Evolutionary conservation across 78 protist genomes (phyloP).

Genomic region (Polysphondylium violaceum): DNA sequence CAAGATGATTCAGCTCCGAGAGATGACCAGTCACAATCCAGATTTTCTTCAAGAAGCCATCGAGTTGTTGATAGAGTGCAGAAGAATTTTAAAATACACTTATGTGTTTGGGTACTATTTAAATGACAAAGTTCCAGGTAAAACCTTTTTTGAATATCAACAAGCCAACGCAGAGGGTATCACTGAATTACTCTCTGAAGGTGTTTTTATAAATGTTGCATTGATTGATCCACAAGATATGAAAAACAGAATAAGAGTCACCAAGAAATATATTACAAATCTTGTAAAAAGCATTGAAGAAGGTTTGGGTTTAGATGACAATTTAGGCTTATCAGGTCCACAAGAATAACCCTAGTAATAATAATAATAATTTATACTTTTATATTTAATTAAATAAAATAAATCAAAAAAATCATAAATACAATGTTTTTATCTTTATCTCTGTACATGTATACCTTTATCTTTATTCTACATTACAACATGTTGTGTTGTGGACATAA

Average conservation of each 20-base stretch:
- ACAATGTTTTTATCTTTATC: too few species aligned
- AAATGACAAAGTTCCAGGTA: slow-evolving; percentile 24
- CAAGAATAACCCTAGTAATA: slow-evolving; percentile 36
- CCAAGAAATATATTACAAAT: slow-evolving; percentile 69
- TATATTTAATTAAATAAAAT: too few species aligned
- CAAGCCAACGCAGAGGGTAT: slow-evolving; percentile 87
- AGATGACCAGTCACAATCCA: slow-evolving; percentile 63
- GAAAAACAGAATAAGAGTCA: slow-evolving; percentile 76
- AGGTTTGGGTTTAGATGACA: slow-evolving; percentile 68
- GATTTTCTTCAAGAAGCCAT: slow-evolving; percentile 60
- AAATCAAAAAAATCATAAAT: too few species aligned
- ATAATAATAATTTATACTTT: background rate
- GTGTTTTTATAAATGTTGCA: slow-evolving; percentile 56
- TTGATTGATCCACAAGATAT: slow-evolving; percentile 70
- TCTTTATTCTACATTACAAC: too few species aligned
- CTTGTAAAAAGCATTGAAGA: slow-evolving; percentile 75
- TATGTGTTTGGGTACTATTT: slow-evolving; percentile 83
- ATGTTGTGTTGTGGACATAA: slow-evolving; percentile 41
- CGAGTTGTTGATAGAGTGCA: slow-evolving; percentile 51
- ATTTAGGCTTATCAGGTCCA: slow-evolving; percentile 26
- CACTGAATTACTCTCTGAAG: slow-evolving; percentile 69
- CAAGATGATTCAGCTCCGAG: slow-evolving; percentile 50
- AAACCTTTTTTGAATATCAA: slow-evolving; percentile 82
- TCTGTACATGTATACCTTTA: too few species aligned
- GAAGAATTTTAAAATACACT: slow-evolving; percentile 80